These are phyloP conservation scores for Verticillium isaacii DNA, from an alignment of 2,329 filamentous ascomycete species.

Conservation along the genomic window DNA sequence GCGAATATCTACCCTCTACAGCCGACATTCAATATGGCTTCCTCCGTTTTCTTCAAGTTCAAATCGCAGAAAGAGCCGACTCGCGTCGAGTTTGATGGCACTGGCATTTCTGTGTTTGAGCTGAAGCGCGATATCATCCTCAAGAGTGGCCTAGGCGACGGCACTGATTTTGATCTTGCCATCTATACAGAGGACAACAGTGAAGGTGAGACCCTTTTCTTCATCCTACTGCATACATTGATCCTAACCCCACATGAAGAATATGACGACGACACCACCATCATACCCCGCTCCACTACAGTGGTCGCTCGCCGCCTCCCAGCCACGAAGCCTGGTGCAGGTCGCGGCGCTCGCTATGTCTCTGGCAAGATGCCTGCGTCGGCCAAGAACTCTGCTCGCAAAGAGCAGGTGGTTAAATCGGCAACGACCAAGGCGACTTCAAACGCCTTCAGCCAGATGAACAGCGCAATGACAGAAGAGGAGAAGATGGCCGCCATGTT, in stretches of 20 bases:
- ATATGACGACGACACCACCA: constrained; percentile 97
- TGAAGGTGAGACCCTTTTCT: constrained; percentile 61
- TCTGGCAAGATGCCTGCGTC: constrained; percentile 91
- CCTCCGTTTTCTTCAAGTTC: constrained; percentile 99
- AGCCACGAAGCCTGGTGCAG: constrained; percentile 78
- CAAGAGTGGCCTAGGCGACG: constrained; percentile 89
- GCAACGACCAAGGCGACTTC: constrained; percentile 49
- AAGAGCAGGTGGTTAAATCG: constrained; percentile 57
- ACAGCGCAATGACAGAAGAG: constrained; percentile 82
- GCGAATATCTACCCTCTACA: background rate
- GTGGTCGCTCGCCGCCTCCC: constrained; percentile 86
- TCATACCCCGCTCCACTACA: constrained; percentile 90
- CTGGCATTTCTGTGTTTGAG: constrained; percentile 96
- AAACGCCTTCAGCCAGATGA: constrained; percentile 61
- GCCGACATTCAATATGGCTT: constrained; percentile 63
- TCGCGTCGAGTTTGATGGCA: constrained; percentile 93
- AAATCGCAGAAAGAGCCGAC: constrained; percentile 96
- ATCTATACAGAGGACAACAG: constrained; percentile 90
- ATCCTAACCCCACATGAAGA: constrained; percentile 48
- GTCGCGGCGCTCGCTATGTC: constrained; percentile 89
- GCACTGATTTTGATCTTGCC: constrained; percentile 90
- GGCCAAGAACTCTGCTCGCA: constrained; percentile 73
- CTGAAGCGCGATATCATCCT: constrained; percentile 98
- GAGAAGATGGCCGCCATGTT: constrained; percentile 93
- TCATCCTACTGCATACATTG: background rate